These are phyloP conservation scores for Mucor sp. DNA, from an alignment of 371 early-diverging fungal species.

Conservation along the genomic window DNA sequence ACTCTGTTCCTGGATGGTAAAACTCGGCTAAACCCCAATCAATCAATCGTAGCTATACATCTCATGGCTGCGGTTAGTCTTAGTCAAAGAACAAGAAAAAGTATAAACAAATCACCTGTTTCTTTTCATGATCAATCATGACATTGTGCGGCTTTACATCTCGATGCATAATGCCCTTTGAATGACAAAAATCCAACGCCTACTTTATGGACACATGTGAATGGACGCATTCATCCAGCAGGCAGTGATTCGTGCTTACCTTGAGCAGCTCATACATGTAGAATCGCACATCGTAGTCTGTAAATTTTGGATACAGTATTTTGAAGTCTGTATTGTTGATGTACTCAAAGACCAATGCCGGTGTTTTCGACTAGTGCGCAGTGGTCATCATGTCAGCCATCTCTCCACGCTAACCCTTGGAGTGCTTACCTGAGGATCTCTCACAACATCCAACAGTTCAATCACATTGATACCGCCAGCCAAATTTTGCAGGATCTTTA, in stretches of 20 bases:
- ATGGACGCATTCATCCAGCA: neutral
- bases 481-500: conserved; percentile 98
- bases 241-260: neutral
- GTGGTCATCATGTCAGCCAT: too few species aligned
- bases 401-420: neutral
- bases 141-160: conserved; percentile 99
- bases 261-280: conserved; percentile 96
- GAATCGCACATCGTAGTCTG: conserved; percentile 93
- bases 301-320: conserved; percentile 73
- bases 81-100: neutral
- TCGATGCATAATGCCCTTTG: conserved; percentile 99
- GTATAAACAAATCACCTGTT: conserved; percentile 57
- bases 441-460: conserved; percentile 92
- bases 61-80: neutral
- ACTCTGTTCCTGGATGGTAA: conserved; percentile 96
- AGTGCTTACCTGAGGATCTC: conserved; percentile 83
- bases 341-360: conserved; percentile 96
- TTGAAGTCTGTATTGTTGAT: conserved; percentile 85
- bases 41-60: conserved; percentile 92
- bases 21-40: conserved; percentile 99
- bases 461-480: conserved; percentile 96
- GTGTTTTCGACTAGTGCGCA: conserved; percentile 80
- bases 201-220: neutral
- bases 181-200: conserved; percentile 97
- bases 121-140: conserved; percentile 97